These are phyloP conservation scores for Trichoderma guizhouense DNA, from an alignment of 2,329 filamentous ascomycete species.

Conservation along the genomic window DNA sequence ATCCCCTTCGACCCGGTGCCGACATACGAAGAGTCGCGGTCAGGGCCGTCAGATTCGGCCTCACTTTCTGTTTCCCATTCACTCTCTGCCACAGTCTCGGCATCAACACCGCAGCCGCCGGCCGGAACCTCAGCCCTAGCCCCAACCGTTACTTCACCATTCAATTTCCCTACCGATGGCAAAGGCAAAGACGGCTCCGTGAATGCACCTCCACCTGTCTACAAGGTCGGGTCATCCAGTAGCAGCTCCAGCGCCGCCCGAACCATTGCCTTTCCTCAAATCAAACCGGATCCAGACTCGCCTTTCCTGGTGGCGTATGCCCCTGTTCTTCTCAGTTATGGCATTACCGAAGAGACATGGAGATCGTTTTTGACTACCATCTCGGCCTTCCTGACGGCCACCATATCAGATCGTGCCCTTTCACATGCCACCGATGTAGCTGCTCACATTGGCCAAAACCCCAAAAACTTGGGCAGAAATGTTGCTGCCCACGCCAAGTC, in stretches of 20 bases:
- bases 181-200: neutral
- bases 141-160: constrained; percentile 32
- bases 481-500: constrained; percentile 36
- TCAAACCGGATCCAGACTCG: constrained; percentile 31
- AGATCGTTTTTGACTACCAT: constrained; percentile 37
- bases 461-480: constrained; percentile 34
- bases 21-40: neutral
- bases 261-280: constrained; percentile 42
- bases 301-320: constrained; percentile 41
- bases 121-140: neutral
- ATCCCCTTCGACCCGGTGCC: neutral
- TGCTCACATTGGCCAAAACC: constrained; percentile 35
- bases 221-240: constrained; percentile 20
- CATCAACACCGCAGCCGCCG: neutral
- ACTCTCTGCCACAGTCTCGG: neutral
- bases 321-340: constrained; percentile 36
- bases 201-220: constrained; percentile 20
- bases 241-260: constrained; percentile 16
- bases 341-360: constrained; percentile 36
- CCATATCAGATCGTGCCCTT: constrained; percentile 42
- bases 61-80: neutral
- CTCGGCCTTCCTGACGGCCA: constrained; percentile 46
- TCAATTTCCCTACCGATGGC: constrained; percentile 33
- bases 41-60: neutral
- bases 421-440: constrained; percentile 42